Base-by-base conservation (phyloP, 345 rosid species). In the Acer yangbiense region DNA sequence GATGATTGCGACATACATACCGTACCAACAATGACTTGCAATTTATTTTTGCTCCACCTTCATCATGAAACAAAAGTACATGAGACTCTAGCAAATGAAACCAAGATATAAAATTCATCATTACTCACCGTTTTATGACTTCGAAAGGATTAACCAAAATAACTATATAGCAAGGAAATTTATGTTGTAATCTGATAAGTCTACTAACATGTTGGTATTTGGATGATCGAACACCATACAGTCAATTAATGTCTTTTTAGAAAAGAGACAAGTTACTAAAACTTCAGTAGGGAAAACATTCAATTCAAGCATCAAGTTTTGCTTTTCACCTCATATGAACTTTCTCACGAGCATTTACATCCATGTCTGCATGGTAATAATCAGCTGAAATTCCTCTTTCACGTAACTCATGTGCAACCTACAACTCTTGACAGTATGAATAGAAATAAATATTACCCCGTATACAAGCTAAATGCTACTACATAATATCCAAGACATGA, bases 1-100 rank as follows among this genome's bases (percentile, higher is more conserved):
- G 35, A 77, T 7, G 70, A 32, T 14, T 55, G 62, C 68, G 72
- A 64, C 41, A 77, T 17, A 82, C 98, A 55, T 93, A 95, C 99
- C 73, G 98, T 95, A 69, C 98, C 99, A 85, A 95, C 92, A 80
- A 95, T 95, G 87, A 93, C 96, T 83, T 95, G 99, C 89, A 95
- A 82, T 82, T 93, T 93, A 78, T 86, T 90, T 79, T 84, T 89
- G 93, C 97, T 95, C 99, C 99, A 95, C 87, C 99, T 95, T 87
- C 78, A 68, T 72, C 79, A 73, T 61, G 72, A 17, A 25, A 63
- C 57, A 66, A 78, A 71, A 50, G 66, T 39, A 39, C 68, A 77
- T 73, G 78, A 76, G 69, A 55, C 64, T 44, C 12, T n/a, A 61
- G 50, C 63, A 57, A 20, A 3, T 18, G 41, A 77, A 77, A 43